These are phyloP conservation scores for Colletotrichum incanum DNA, from an alignment of 2,329 filamentous ascomycete species.

Conservation along the genomic window DNA sequence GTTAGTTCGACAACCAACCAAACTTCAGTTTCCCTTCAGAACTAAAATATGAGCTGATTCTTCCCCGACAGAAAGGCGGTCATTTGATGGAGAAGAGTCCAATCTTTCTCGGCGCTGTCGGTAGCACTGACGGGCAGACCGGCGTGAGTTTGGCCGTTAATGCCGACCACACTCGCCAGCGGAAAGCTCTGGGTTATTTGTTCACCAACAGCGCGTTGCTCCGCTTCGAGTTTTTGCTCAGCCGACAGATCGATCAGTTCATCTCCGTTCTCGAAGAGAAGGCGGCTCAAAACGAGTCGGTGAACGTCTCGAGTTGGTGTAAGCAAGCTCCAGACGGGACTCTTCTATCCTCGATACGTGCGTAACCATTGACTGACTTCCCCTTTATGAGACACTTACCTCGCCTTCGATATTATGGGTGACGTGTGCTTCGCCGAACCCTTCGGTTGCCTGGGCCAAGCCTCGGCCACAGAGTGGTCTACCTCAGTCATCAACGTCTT, in stretches of 20 bases:
- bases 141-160: constrained; percentile 1
- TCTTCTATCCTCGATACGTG: neutral
- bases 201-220: constrained; percentile 50
- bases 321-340: neutral
- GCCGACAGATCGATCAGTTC: constrained; percentile 47
- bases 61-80: neutral
- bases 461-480: constrained; percentile 43
- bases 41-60: neutral
- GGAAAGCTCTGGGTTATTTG: constrained; percentile 47
- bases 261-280: constrained; percentile 42
- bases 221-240: constrained; percentile 50
- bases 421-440: constrained; percentile 49
- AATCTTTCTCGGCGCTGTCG: neutral
- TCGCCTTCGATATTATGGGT: constrained; percentile 51
- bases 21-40: neutral
- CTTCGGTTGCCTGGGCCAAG: constrained; percentile 46
- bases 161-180: constrained; percentile 43
- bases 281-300: neutral
- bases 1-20: constrained; percentile 26
- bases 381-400: constrained; percentile 33
- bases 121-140: constrained; percentile 2
- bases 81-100: constrained; percentile 5
- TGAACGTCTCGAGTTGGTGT: neutral
- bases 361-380: neutral
- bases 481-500: constrained; percentile 48